Base-by-base conservation (phyloP, 2,329 filamentous ascomycete species). In the Aspergillus costaricaensis region DNA sequence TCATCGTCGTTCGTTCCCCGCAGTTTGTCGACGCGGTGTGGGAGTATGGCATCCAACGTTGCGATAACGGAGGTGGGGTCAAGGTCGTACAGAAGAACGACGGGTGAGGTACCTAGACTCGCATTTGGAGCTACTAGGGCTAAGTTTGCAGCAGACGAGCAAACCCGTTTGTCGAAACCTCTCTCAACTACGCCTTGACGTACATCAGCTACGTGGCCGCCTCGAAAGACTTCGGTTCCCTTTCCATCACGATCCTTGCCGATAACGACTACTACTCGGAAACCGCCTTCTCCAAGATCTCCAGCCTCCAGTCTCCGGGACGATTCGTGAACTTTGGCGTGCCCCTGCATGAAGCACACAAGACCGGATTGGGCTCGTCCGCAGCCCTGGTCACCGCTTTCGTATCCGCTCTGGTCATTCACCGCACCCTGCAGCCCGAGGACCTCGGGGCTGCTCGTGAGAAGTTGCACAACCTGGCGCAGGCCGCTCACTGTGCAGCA, bases 201-300 rank as follows among this genome's bases (percentile, higher is more conserved):
- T 97, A 96, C 91, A 74, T 83, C 76, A 71, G 77, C 75, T 73
- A 79, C 77, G 66, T 79, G 66, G 66, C 79, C 75, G 82, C 74
- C 74, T 79, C 77, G 5, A 73, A 84, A 78, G 72, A 87, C 53
- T 75, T 95, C 71, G 83, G 83, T 14, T 86, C 92, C 4, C 80
- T 89, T 30, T 86, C 86, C 14, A 86, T 98, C 74, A 92, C 91
- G 62, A 94, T 99, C 74, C 85, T 98, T 38, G 94, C 95, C 62
- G 92, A 97, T 79, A 93, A 95, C 72, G 91, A 96, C 80, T 99
- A 99, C 84, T 99, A 98, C 81, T 97, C 95, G 4, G 87, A 88
- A 61, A 83, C 88, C 2, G 74, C 80, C 25, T 73, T 81, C 17
- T 73, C 75, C 58, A 75, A 70, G 50, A 66, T 66, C 14, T 66